These are phyloP conservation scores for Lactifluus subvellereus DNA, from an alignment of 768 basidiomycete genomes.

Conservation along the genomic window DNA sequence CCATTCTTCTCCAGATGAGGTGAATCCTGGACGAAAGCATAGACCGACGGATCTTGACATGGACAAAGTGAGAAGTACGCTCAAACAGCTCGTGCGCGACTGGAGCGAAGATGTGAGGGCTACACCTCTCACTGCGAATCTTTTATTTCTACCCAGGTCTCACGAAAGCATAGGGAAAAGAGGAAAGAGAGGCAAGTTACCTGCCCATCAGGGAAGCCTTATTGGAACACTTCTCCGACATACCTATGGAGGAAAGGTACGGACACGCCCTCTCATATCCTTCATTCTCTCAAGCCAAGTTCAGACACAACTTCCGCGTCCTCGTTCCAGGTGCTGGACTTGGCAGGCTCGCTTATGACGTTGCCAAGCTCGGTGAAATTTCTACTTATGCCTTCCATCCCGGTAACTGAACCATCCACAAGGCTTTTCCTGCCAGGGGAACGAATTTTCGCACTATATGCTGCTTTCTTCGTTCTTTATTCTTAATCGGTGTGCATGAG, in stretches of 20 bases:
- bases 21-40: slow-evolving; percentile 30
- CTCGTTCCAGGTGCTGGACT: slow-evolving; percentile 89
- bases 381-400: background rate
- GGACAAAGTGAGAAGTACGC: slow-evolving; percentile 87
- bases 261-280: background rate
- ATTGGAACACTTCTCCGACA: slow-evolving; percentile 52
- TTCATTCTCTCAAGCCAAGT: background rate
- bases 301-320: slow-evolving; percentile 55
- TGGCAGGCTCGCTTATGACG: slow-evolving; percentile 82
- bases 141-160: background rate
- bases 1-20: slow-evolving; percentile 22
- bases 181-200: slow-evolving; percentile 77
- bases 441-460: slow-evolving; percentile 97
- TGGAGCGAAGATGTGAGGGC: slow-evolving; percentile 75
- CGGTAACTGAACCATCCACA: background rate
- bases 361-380: slow-evolving; percentile 66
- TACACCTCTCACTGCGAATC: background rate
- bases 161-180: slow-evolving; percentile 48
- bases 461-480: slow-evolving; percentile 84
- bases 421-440: slow-evolving; percentile 91
- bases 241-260: slow-evolving; percentile 51
- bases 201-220: slow-evolving; percentile 76
- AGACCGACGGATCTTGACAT: slow-evolving; percentile 68
- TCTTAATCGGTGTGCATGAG: slow-evolving; percentile 62
- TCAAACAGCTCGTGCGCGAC: slow-evolving; percentile 90